phyloP scores from a whole-genome alignment of 2,329 filamentous ascomycete genomes.

The Colletotrichum sp. region DNA sequence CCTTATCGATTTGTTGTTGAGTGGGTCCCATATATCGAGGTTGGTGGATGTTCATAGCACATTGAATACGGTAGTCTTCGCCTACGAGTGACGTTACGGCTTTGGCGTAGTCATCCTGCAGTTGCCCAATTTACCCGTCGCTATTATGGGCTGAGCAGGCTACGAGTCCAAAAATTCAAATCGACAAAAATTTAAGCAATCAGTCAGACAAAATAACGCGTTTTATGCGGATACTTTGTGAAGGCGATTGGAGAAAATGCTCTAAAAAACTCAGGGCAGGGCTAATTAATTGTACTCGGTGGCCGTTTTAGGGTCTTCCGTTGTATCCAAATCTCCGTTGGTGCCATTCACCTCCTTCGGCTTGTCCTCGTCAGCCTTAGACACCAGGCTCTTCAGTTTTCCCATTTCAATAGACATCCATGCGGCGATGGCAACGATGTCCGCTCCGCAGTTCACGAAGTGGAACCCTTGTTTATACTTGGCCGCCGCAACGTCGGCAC shows the following conservation, averaged over 20 bases:
- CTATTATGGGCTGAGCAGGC: accelerated
- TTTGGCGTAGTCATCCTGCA: neutral
- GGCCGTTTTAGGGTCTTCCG: neutral
- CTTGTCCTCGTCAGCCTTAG: neutral
- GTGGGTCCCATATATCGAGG: neutral
- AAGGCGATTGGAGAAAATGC: neutral
- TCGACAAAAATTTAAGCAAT: neutral
- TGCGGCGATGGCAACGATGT: conserved; percentile 38
- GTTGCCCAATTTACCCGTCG: neutral
- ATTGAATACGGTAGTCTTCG: neutral
- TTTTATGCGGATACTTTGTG: accelerated
- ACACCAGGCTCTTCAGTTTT: conserved; percentile 24
- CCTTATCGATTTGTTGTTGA: neutral
- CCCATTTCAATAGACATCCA: conserved; percentile 39
- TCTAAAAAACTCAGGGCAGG: neutral
- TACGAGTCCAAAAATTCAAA: neutral
- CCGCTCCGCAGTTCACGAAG: conserved; percentile 40
- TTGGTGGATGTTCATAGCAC: neutral
- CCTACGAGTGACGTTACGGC: neutral
- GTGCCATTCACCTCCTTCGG: neutral
- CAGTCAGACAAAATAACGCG: accelerated
- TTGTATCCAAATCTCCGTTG: neutral
- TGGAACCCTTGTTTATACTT: conserved; percentile 34
- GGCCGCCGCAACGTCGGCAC: conserved; percentile 31
- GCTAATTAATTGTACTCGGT: neutral